Evolutionary conservation across 2,329 filamentous ascomycete genomes (phyloP).

Genomic region (Zasmidium citrigriseum): DNA sequence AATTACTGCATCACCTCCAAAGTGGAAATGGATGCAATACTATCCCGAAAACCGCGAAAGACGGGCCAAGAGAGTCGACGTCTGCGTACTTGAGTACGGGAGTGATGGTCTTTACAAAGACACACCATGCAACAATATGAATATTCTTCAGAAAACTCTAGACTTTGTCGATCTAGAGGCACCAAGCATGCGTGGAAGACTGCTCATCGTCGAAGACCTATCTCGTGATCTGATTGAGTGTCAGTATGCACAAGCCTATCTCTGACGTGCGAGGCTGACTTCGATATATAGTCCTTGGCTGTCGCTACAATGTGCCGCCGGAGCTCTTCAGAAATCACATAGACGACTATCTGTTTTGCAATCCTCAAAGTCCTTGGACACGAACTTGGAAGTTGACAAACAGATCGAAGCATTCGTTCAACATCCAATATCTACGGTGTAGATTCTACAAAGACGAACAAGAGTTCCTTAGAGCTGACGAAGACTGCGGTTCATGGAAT

Average conservation of each 20-base stretch:
- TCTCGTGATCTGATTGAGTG: conserved; percentile 26
- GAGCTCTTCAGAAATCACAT: neutral
- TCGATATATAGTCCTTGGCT: neutral
- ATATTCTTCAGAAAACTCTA: neutral
- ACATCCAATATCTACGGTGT: neutral
- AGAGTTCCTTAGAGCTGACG: neutral
- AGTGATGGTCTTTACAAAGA: neutral
- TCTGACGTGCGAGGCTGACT: neutral
- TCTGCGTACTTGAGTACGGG: neutral
- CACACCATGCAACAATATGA: neutral
- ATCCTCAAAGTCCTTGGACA: neutral
- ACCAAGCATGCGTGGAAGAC: no score
- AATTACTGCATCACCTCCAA: neutral
- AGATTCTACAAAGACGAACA: neutral
- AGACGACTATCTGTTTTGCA: neutral
- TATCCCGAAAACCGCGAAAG: neutral
- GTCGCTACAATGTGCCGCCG: neutral
- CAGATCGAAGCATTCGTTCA: neutral
- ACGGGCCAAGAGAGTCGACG: neutral
- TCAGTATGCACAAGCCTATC: neutral
- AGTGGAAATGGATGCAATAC: neutral
- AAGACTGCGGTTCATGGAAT: neutral
- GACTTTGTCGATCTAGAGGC: neutral
- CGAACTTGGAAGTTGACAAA: neutral
- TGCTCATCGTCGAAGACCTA: conserved; percentile 26